Evolutionary conservation across 768 basidiomycete genomes (phyloP), one percentile per base, ranked within the genome.

Genomic region (Lactarius indigo): DNA sequence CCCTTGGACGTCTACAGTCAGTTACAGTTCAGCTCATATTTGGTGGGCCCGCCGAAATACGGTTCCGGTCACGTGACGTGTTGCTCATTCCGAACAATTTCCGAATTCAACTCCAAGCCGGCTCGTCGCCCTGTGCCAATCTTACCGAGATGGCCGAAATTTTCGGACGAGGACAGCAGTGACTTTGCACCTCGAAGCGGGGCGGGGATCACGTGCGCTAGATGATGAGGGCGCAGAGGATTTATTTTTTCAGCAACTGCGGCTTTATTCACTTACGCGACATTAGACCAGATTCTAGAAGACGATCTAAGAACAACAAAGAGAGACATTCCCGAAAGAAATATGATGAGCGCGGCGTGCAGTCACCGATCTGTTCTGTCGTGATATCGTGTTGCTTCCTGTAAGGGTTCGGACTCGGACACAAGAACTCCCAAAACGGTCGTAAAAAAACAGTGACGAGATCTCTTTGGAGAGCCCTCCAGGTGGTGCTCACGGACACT

Each of bases 311-410:
- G 33, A 65, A 47, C 10, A 47, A 20, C 20, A 50, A 4, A 44
- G 55, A 91, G n/a, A 90, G 85, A 91, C 31, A 88, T 92, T 85
- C 73, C 92, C 47, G 84, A 80, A 44, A 88, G 85, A 1, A 90
- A 88, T 73, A 86, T 89, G 23, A 89, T 90, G 0, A 80, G 84
- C 17, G 88, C 88, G 15, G 91, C 92, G 84, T 47, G 76, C 78
- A 42, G 89, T 88, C 0, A 83, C 83, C 64, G 84, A 87, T 60
- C 77, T 92, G 57, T 92, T 90, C 71, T 82, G 86, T 70, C 76
- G 76, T 31, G 89, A 87, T n/a, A 81, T 35, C n/a, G n/a, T n/a
- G n/a, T n/a, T n/a, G n/a, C n/a, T n/a, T n/a, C 1, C 13, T 41
- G 23, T 47, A 13, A 2, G 50, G 7, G 42, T 2, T 17, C 39